Evolutionary conservation across 1,284 basidiomycete species (phyloP).

Genomic region (Cystobasidiaceae sp.): DNA sequence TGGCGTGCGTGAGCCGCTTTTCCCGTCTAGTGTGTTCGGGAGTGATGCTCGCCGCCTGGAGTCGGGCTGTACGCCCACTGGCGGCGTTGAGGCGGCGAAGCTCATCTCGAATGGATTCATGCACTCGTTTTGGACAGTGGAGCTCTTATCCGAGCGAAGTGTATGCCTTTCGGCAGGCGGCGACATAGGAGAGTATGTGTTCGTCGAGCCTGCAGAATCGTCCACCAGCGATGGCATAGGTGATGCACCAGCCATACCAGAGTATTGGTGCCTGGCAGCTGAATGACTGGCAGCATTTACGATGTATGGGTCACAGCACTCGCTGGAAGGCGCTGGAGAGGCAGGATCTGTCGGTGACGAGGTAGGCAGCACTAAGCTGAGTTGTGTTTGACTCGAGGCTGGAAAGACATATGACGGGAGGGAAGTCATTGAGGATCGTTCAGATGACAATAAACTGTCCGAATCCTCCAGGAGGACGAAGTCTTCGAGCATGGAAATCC

Average conservation of each 20-base stretch:
- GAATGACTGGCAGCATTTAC: neutral
- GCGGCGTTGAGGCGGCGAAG: neutral
- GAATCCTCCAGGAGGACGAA: neutral
- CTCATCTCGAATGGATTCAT: slow-evolving; percentile 30
- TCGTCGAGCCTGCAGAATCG: slow-evolving; percentile 2
- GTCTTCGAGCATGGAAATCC: neutral
- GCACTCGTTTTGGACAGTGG: too few species aligned
- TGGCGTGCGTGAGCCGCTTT: neutral
- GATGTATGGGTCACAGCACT: slow-evolving; percentile 2
- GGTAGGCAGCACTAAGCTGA: neutral
- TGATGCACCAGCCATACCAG: neutral
- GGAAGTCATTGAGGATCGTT: neutral
- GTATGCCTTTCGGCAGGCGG: neutral
- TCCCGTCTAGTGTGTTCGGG: neutral
- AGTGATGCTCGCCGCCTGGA: slow-evolving; percentile 6
- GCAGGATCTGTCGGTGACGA: neutral
- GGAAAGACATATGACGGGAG: neutral
- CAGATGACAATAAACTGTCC: slow-evolving; percentile 1
- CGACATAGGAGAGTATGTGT: slow-evolving; percentile 1
- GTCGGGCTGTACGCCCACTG: neutral
- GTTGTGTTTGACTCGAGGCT: neutral
- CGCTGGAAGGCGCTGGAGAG: slow-evolving; percentile 5
- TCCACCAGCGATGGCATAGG: slow-evolving; percentile 5
- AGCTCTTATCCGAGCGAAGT: neutral
- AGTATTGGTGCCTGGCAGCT: neutral